Conservation (phyloP, 163 green algal genomes). For the Chlamydomonas reinhardtii region DNA sequence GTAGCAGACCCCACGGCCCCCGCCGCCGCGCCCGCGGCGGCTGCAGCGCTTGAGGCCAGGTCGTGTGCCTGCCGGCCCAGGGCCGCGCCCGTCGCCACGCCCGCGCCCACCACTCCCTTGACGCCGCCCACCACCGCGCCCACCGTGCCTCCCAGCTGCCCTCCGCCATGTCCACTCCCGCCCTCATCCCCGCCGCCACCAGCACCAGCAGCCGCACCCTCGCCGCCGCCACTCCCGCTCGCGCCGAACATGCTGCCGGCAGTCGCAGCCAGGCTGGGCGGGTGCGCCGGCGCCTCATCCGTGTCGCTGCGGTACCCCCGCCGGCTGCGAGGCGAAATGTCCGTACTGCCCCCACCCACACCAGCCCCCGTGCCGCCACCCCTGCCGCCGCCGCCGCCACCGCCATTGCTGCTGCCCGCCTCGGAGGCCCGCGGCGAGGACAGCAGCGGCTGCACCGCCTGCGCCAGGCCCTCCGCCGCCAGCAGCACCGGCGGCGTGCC, state of each 20-base stretch:
- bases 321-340: not conserved
- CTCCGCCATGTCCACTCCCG: not conserved
- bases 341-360: not conserved
- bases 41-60: no score
- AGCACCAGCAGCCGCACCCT: not conserved
- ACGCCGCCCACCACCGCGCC: not conserved
- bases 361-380: no score
- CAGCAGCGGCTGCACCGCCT: conserved; percentile 47
- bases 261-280: not conserved
- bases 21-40: no score
- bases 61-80: not conserved
- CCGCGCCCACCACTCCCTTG: conserved; percentile 1
- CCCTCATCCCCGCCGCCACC: no score
- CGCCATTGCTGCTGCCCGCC: not conserved
- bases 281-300: not conserved
- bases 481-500: conserved; percentile 16
- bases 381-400: no score
- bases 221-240: not conserved
- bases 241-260: not conserved
- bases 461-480: conserved; percentile 36
- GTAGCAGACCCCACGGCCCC: no score
- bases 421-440: not conserved
- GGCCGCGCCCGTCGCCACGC: not conserved
- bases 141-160: not conserved
- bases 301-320: conserved; percentile 37